These are phyloP conservation scores for Clarireedia monteithiana DNA, from an alignment of 2,329 filamentous ascomycete genomes.

Conservation along the genomic window DNA sequence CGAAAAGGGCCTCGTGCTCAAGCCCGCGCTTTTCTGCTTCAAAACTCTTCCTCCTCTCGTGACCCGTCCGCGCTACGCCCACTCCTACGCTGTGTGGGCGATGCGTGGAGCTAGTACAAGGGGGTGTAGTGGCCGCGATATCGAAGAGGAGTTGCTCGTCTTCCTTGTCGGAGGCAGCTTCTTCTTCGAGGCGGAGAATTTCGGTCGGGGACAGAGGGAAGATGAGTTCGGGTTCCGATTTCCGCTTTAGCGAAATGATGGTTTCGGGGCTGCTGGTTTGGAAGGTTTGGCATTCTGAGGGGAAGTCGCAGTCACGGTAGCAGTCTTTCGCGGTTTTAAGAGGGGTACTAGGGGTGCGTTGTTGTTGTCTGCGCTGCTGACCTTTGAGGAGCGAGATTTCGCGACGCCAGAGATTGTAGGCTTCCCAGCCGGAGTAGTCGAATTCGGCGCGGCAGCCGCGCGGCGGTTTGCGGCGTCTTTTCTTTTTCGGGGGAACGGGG, in stretches of 20 bases:
- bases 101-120: background rate
- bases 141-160: conserved; percentile 4
- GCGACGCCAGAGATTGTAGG: conserved; percentile 5
- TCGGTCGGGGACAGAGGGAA: background rate
- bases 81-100: background rate
- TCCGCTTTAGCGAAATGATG: background rate
- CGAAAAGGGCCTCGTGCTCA: conserved; percentile 5
- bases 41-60: conserved; percentile 1
- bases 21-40: conserved; percentile 3
- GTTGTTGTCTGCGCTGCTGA: background rate
- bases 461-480: background rate
- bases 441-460: conserved; percentile 11
- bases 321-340: conserved; percentile 5
- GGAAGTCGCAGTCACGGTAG: conserved; percentile 7
- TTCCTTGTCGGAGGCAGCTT: background rate
- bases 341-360: background rate
- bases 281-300: conserved; percentile 6
- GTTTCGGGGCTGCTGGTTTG: background rate
- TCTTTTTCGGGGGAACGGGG: background rate
- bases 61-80: background rate
- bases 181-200: background rate
- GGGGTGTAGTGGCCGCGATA: conserved; percentile 4
- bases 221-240: conserved; percentile 1
- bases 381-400: conserved; percentile 1
- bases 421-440: conserved; percentile 12